Conservation (phyloP, 768 basidiomycete species). For the Pleurotus salmoneostramineus region DNA sequence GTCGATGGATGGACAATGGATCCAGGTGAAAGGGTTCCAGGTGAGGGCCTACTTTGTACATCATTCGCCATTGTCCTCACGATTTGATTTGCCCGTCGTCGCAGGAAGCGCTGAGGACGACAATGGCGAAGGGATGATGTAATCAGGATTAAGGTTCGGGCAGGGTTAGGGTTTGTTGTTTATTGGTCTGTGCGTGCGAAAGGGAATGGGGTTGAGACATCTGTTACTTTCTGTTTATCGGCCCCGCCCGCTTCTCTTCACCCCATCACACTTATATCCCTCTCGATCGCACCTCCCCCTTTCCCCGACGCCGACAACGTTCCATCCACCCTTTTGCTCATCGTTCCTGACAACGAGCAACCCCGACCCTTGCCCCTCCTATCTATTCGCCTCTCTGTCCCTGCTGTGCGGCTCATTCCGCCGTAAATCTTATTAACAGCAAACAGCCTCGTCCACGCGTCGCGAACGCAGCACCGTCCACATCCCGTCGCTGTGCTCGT, state of each 20-base stretch:
- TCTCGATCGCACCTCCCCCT: conserved; percentile 39
- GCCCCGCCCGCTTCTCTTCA: conserved; percentile 38
- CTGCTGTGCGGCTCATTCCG: background rate
- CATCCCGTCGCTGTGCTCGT: conserved; percentile 19
- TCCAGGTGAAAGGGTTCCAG: background rate
- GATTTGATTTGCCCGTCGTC: background rate
- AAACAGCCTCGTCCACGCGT: conserved; percentile 8
- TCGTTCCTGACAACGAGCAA: conserved; percentile 7
- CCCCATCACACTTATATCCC: conserved; percentile 40
- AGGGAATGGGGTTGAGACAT: conserved; percentile 9
- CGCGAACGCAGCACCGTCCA: conserved; percentile 5
- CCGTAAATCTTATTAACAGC: background rate
- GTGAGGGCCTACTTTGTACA: background rate
- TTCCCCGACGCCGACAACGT: conserved; percentile 18
- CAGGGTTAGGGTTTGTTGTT: conserved; percentile 20
- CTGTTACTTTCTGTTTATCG: conserved; percentile 21
- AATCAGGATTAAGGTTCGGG: conserved; percentile 2
- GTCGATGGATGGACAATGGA: background rate
- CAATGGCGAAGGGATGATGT: background rate
- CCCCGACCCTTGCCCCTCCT: background rate
- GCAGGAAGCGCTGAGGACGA: background rate
- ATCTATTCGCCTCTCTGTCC: background rate
- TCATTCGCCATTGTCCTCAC: conserved; percentile 1
- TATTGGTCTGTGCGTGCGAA: conserved; percentile 48
- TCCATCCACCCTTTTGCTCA: conserved; percentile 15